Evolutionary conservation across 2,329 filamentous ascomycete genomes (phyloP), one percentile per base, ranked within the genome.

Genomic region (Fusarium caatingaense): DNA sequence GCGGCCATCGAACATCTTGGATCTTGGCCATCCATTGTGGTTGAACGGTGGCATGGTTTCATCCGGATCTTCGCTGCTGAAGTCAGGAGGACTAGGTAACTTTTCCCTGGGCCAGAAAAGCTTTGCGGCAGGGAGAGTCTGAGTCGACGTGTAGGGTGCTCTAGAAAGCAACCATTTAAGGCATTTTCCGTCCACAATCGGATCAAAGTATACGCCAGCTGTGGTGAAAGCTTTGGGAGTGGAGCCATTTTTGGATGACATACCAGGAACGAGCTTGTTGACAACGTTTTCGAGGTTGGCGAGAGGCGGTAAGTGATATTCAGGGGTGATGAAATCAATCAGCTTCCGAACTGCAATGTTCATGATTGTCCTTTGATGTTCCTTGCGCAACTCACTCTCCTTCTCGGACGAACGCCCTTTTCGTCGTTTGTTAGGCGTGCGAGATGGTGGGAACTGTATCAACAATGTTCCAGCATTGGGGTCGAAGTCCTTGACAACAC

Each of bases 1-100:
- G 4, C 89, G 86, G 0, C 87, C 86, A 76, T 91, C 89, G 80
- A 84, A 91, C 56, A 86, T 76, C 48, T 76, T 75, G 15, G 74
- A 69, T 21, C 68, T 74, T 47, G 75, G 78, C 78, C 79, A 81
- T 27, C 70, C 72, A 11, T 71, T 63, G 78, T 82, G 83, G 2
- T 54, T 65, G 37, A 65, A 44, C 18, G 59, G 40, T n/a, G 64
- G 51, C 4, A 60, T 54, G 13, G 56, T 37, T 7, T 68, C 66
- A 6, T 18, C 42, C 2, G 60, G 34, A 10, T 72, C 60, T 18
- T 44, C 45, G 8, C 37, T 28, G 11, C 69, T 51, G 11, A 60
- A 55, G 20, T 66, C 65, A 3, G 56, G 49, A 16, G 59, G 60
- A 3, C 69, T 64, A 13, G 70, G 53, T 23, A 50, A 56, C 37